Evolutionary conservation across 192 early-diverging fungal species (phyloP), one percentile per base, ranked within the genome.

Genomic region (Irineochytrium annulatum): DNA sequence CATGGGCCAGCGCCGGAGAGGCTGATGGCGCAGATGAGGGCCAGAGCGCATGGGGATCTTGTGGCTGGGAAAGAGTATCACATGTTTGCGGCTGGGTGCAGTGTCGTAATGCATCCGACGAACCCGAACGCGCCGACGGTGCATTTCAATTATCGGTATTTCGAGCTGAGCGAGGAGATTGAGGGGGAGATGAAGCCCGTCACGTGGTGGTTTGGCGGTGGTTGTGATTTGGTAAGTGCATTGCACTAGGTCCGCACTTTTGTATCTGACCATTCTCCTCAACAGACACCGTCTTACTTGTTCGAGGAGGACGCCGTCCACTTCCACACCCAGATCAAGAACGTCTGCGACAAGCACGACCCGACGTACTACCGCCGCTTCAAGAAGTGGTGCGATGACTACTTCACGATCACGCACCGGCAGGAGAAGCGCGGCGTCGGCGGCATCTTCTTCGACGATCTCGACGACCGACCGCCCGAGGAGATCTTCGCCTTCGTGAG

Each of bases 361-460:
- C 58, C 75, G 27, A 60, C 72, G 2, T 95, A 90, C 77, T 99
- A 97, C 57, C 79, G 85, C 43, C 73, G 80, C 17, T 97, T 96
- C 72, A 99, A 99, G 76, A 82, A 89, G 49, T 97, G 94, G 94
- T 95, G 92, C 68, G 96, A 99, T 68, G 79, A 86, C 32, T 99
- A 99, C 72, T 99, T 99, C 70, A 77, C 82, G 66, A 85, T 86
- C 55, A 77, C 84, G 5, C 96, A 99, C 69, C 83, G 96, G 11
- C 64, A 76, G 8, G 96, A 99, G 70, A 79, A 87, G 16, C 90
- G 96, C 29, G 96, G 96, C 1, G 71, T 99, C 52, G 96, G 96
- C 24, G 96, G 96, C 28, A 97, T 97, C 70, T 99, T 99, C 74
- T 99, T 99, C 73, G 96, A 99, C 62, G 96, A 99, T 63, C 68